Base-by-base conservation (phyloP, 495 filamentous ascomycete species). In the Viridothelium virens region DNA sequence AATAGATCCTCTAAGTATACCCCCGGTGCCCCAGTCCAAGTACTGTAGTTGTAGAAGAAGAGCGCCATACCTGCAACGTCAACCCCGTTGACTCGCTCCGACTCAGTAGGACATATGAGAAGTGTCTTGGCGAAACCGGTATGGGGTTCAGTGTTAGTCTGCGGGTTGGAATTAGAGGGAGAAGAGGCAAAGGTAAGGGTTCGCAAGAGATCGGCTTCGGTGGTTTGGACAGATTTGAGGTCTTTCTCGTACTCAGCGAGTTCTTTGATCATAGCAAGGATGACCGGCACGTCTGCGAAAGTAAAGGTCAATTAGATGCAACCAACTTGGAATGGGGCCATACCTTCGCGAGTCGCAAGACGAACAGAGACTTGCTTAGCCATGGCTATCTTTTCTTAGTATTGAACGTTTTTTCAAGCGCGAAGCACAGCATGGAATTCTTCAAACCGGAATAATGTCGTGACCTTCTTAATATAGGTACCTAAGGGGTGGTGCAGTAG, bases 1-100 rank as follows among this genome's bases (percentile, higher is more conserved):
- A 89, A 97, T 10, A 98, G 79, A 74, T 98, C 94, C 74, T 98
- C 94, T 12, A 98, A 87, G 72, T 94, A 96, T 70, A 98, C 91
- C 1, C 94, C 94, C 1, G 94, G 88, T 10, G 83, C 83, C 3
- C 87, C 85, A 46, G 87, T 85, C 94, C 94, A 97, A 4, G 94
- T 97, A 66, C 85, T 85, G 73, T 89, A 91, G 73, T 86, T 90
- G 74, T 83, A 81, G 80, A 87, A 91, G 79, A 84, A 89, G 10
- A 89, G 77, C 0, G 84, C 87, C 79, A 87, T 83, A 63, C 83
- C 84, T 3, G 84, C 84, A 14, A 76, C 66, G 2, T 65, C 65
- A n/a, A 47, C n/a, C 4, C 11, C 41, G 16, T 41, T 63, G 61
- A 47, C 25, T 18, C 25, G 37, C 31, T 47, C 62, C 25, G 70